A percentile compares a stretch with the other conserved stretches of the same genome.
These are phyloP conservation scores for Pythium scleroteichum DNA, from an alignment of 352 stramenopile species.

Conservation along the genomic window DNA sequence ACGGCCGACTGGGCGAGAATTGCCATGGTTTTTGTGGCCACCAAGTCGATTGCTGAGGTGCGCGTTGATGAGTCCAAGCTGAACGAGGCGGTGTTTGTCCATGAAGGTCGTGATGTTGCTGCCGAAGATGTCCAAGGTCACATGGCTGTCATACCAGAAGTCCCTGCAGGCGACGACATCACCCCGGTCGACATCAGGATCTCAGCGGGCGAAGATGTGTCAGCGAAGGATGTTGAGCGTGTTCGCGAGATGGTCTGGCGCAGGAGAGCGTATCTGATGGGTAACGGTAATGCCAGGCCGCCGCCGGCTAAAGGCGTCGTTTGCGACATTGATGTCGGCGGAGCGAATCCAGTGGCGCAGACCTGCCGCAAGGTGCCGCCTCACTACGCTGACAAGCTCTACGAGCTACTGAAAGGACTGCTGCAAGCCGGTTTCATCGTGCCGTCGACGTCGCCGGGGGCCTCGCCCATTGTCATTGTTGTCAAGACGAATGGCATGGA, in stretches of 20 bases:
- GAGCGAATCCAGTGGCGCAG: conserved; percentile 26
- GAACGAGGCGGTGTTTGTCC: conserved; percentile 11
- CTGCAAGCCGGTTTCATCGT: conserved; percentile 22
- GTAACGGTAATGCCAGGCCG: conserved; percentile 27
- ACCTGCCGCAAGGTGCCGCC: conserved; percentile 13
- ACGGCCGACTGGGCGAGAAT: too few species aligned
- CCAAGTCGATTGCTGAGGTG: not conserved
- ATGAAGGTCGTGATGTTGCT: conserved; percentile 11
- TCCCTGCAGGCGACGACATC: too few species aligned
- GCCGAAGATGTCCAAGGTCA: conserved; percentile 23
- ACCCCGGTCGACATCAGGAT: conserved; percentile 24
- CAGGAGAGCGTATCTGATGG: conserved; percentile 23
- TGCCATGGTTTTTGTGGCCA: conserved; percentile 2
- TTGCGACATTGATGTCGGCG: conserved; percentile 38
- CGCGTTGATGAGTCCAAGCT: not conserved
- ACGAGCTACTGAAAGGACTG: conserved; percentile 30
- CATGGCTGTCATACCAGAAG: conserved; percentile 28
- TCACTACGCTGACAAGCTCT: conserved; percentile 24
- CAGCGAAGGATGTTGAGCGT: too few species aligned
- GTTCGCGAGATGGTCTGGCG: conserved; percentile 27
- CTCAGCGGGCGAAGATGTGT: conserved; percentile 18
- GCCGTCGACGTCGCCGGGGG: conserved; percentile 26
- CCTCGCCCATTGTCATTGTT: conserved; percentile 39
- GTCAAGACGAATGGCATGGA: conserved; percentile 42
- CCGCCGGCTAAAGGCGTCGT: conserved; percentile 21